Evolutionary conservation across 2,329 filamentous ascomycete species (phyloP), one percentile per base, ranked within the genome.

Genomic region (Raffaelea ambrosiae): DNA sequence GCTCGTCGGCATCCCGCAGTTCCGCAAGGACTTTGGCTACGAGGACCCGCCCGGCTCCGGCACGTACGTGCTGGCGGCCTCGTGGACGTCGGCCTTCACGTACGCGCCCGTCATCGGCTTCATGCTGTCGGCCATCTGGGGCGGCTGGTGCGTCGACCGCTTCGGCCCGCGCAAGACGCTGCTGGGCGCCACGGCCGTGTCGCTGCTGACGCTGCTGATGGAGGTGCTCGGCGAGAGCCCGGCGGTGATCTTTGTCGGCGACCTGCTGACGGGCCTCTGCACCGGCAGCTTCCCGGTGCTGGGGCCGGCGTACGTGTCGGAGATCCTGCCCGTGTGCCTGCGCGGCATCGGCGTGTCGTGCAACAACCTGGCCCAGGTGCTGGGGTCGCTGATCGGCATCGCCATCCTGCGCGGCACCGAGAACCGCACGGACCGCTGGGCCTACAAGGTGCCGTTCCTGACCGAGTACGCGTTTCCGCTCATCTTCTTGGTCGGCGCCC

Each of bases 361-460:
- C n/a, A n/a, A n/a, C n/a, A n/a, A n/a, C n/a, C n/a, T n/a, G n/a
- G n/a, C n/a, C n/a, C n/a, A n/a, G n/a, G n/a, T n/a, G n/a, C n/a
- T n/a, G n/a, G n/a, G n/a, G n/a, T n/a, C n/a, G n/a, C n/a, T n/a
- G n/a, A n/a, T n/a, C n/a, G n/a, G n/a, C n/a, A n/a, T n/a, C n/a
- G n/a, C n/a, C n/a, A n/a, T n/a, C n/a, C n/a, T n/a, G n/a, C n/a
- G n/a, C n/a, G n/a, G n/a, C n/a, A n/a, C n/a, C n/a, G n/a, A n/a
- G n/a, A n/a, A n/a, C 18, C n/a, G 18, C 16, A 43, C 41, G 22
- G 64, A 52, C 16, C 31, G 16, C 9, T 48, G 47, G 46, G 40
- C 47, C 3, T 54, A 47, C 38, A 49, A 48, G 26, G 47, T 53
- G n/a, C 49, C 49, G 16, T 47, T 41, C 20, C 48, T 31, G 4